Percentiles rank a stretch among this genome's conserved stretches.
These are phyloP conservation scores for Leucosporidium creatinivorum DNA, from an alignment of 768 basidiomycete species.

Conservation along the genomic window DNA sequence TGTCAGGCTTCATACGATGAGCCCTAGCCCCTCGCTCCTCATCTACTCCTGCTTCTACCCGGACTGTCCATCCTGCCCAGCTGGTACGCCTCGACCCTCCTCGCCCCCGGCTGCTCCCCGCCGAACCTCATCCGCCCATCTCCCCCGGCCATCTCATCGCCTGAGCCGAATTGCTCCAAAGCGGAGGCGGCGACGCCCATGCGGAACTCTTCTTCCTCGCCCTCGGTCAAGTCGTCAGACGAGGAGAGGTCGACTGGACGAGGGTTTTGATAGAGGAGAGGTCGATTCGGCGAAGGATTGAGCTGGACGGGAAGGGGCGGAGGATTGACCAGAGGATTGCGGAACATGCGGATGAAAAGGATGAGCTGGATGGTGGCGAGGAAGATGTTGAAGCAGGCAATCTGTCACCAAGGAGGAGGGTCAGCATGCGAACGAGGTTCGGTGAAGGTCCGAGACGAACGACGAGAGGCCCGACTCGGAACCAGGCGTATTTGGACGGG, in stretches of 20 bases:
- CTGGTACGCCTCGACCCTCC: too few species aligned
- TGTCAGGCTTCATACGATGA: too few species aligned
- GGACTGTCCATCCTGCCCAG: too few species aligned
- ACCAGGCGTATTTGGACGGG: background rate
- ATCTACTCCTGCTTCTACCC: too few species aligned
- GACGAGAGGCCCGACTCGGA: conserved; percentile 11
- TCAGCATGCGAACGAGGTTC: background rate
- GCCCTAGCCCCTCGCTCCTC: too few species aligned
- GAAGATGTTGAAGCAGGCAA: background rate
- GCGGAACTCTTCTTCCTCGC: background rate
- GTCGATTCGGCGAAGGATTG: background rate
- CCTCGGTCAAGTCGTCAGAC: background rate
- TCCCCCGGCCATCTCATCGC: too few species aligned
- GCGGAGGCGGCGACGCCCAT: background rate
- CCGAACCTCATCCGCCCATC: too few species aligned
- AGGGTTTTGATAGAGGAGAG: background rate
- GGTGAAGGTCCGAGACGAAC: background rate
- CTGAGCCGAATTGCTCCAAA: too few species aligned
- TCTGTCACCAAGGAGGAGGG: background rate
- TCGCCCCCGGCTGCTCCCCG: too few species aligned
- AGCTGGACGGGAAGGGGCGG: conserved; percentile 11
- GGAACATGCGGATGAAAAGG: conserved; percentile 11
- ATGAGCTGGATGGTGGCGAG: conserved; percentile 11
- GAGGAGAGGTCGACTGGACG: background rate
- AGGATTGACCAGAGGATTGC: conserved; percentile 18